These are phyloP conservation scores for Corylus heterophylla DNA, from an alignment of 306 rosid genomes.

Conservation along the genomic window DNA sequence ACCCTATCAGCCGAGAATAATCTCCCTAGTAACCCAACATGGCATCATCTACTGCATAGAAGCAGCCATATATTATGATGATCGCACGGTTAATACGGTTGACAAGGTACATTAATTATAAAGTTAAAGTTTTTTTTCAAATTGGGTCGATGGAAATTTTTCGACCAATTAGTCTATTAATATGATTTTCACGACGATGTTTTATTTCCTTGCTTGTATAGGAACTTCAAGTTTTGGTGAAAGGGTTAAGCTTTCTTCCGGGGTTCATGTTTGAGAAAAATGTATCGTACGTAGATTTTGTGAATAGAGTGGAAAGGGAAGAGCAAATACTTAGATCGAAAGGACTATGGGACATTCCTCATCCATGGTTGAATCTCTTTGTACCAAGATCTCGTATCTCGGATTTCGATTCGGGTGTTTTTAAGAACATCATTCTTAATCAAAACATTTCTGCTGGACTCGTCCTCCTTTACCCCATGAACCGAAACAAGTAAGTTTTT, in stretches of 20 bases:
- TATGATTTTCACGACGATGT: too few relatives aligned
- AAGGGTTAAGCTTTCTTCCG: slow-evolving; percentile 41
- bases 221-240: slow-evolving; percentile 39
- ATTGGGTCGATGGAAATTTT: too few relatives aligned
- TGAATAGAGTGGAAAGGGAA: slow-evolving; percentile 55
- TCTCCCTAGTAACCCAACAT: slow-evolving; percentile 43
- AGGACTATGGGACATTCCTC: slow-evolving; percentile 80
- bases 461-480: slow-evolving; percentile 58
- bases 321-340: slow-evolving; percentile 46
- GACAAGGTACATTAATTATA: slow-evolving; percentile 45
- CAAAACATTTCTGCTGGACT: slow-evolving; percentile 52
- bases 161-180: too few relatives aligned
- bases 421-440: slow-evolving; percentile 55
- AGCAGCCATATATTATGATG: slow-evolving; percentile 56
- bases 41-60: slow-evolving; percentile 67
- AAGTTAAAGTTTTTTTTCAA: too few relatives aligned
- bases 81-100: slow-evolving; percentile 16
- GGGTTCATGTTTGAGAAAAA: slow-evolving; percentile 59
- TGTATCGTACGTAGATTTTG: slow-evolving; percentile 55
- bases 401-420: slow-evolving; percentile 61
- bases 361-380: slow-evolving; percentile 89
- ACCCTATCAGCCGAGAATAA: slow-evolving; percentile 48
- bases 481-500: slow-evolving; percentile 51
- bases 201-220: not conserved
- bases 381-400: slow-evolving; percentile 65